Conservation (phyloP, 2,329 filamentous ascomycete species). For the Paracamarosporium sp. region DNA sequence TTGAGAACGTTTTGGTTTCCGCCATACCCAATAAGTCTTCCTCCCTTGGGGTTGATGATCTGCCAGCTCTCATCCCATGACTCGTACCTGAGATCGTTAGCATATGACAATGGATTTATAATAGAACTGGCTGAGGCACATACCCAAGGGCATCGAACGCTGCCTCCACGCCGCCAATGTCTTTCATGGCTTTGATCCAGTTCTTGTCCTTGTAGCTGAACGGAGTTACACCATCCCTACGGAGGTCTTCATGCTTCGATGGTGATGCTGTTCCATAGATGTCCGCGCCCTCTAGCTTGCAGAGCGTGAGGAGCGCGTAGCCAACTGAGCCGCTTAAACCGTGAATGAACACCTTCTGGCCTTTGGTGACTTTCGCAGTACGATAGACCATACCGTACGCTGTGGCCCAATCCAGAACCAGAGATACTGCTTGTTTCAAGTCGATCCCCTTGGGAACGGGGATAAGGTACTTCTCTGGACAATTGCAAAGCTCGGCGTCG, state of each 20-base stretch:
- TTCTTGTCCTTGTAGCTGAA: conserved; percentile 59
- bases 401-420: conserved; percentile 56
- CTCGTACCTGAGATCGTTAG: conserved; percentile 42
- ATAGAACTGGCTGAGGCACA: neutral
- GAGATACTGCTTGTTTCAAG: conserved; percentile 49
- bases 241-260: conserved; percentile 54
- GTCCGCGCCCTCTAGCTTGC: conserved; percentile 52
- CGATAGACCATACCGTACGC: conserved; percentile 41
- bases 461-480: conserved; percentile 56
- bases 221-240: conserved; percentile 48
- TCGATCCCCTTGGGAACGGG: conserved; percentile 52
- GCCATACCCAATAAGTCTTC: conserved; percentile 38
- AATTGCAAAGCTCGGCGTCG: conserved; percentile 55
- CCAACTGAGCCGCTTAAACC: conserved; percentile 60
- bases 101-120: neutral
- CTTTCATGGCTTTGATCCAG: conserved; percentile 57
- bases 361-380: conserved; percentile 49
- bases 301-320: conserved; percentile 51
- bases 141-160: conserved; percentile 58
- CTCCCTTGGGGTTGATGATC: conserved; percentile 49
- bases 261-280: conserved; percentile 59
- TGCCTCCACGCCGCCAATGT: conserved; percentile 54
- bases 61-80: conserved; percentile 59
- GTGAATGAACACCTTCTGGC: conserved; percentile 59
- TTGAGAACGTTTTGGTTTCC: conserved; percentile 32